Base-by-base conservation (phyloP, 495 filamentous ascomycete species). In the Podospora sp. region DNA sequence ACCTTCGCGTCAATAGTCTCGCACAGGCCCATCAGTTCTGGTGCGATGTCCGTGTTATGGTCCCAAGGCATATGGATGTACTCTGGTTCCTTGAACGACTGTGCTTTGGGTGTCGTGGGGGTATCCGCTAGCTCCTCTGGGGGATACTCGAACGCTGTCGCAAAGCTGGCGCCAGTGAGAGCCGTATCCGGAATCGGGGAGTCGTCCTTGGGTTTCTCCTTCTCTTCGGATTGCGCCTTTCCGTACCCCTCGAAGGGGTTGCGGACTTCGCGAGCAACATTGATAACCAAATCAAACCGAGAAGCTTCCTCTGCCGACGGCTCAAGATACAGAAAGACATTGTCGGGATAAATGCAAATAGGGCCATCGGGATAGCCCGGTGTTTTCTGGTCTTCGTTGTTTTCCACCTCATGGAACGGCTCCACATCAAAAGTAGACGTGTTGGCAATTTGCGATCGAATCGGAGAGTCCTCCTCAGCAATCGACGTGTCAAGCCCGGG, bases 61-160 rank as follows among this genome's bases (percentile, higher is more conserved):
- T 99, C 96, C 95, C 95, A 99, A 2, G 87, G 90, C 56, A 99
- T 90, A 74, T 99, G 95, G 60, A 98, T 88, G 74, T 99, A 99
- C 76, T 99, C 95, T 1, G 95, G 95, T 25, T 87, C 79, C 18
- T 82, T 78, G 26, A 76, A 81, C 25, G 76, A n/a, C 72, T 80
- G 73, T 5, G 78, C 79, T 63, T 85, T 88, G 2, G 91, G 89
- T 1, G 88, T 90, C 11, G 84, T 85, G 6, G 86, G 85, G 61
- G 74, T 83, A 69, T 79, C 79, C 66, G 63, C 72, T 35, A 61
- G 25, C 33, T 77, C 75, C 9, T 76, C 78, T 0, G 75, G 77
- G 55, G 76, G 78, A 59, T 78, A 82, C 71, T 93, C 90, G 65
- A 90, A 89, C 1, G 91, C 91, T 14, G 90, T 93, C 53, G 86